These are phyloP conservation scores for Aureobasidium lini DNA, from an alignment of 2,329 filamentous ascomycete genomes.

Conservation along the genomic window DNA sequence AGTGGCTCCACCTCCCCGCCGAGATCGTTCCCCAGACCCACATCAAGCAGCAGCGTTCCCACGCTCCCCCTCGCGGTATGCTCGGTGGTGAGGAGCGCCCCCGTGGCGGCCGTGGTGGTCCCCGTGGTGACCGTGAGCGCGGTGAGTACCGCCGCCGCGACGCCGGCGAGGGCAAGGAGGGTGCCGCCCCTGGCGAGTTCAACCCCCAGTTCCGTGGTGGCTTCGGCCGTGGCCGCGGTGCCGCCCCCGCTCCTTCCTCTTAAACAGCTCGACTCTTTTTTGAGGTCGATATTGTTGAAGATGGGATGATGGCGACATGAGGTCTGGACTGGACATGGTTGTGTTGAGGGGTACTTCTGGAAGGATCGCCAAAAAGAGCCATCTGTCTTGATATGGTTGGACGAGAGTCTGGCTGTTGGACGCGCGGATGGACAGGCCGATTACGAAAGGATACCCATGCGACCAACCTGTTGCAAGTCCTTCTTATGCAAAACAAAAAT, in stretches of 20 bases:
- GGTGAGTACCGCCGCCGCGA: conserved; percentile 74
- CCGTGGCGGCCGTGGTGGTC: conserved; percentile 74
- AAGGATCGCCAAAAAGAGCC: not conserved
- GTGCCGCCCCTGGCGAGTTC: conserved; percentile 85
- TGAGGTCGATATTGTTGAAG: not conserved
- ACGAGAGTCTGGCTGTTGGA: conserved; percentile 3
- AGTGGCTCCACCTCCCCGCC: conserved; percentile 99
- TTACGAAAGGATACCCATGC: too few relatives aligned
- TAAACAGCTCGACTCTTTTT: conserved; percentile 16
- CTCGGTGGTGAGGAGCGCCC: conserved; percentile 73
- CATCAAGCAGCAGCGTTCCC: conserved; percentile 99
- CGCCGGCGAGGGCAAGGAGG: conserved; percentile 61
- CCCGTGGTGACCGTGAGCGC: conserved; percentile 66
- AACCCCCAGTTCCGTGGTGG: conserved; percentile 64
- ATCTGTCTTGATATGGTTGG: conserved; percentile 4
- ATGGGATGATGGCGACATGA: not conserved
- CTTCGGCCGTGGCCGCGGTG: conserved; percentile 73
- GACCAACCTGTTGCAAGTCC: not conserved
- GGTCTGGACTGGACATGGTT: not conserved
- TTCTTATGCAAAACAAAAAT: conserved; percentile 9
- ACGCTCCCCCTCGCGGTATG: conserved; percentile 98
- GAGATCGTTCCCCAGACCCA: conserved; percentile 99
- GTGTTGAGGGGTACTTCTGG: not conserved
- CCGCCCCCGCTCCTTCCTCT: conserved; percentile 45
- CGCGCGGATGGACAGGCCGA: not conserved